Percentiles rank a stretch among this genome's conserved stretches.
phyloP scores from a whole-genome alignment of 768 basidiomycete genomes.

The Exidia glandulosa region DNA sequence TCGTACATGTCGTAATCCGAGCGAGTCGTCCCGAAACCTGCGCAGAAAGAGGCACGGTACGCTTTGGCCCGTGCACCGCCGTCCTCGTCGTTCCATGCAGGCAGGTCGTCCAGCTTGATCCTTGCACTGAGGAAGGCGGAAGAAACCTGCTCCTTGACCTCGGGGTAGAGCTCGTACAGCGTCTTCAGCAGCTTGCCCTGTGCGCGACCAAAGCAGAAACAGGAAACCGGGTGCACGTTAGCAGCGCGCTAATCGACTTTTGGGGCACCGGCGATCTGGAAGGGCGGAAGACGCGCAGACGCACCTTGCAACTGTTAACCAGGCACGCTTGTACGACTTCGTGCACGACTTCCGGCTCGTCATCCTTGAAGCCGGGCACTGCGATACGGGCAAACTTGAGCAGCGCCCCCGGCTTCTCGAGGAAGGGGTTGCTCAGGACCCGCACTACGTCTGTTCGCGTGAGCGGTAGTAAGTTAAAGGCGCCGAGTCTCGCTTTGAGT shows the following conservation, averaged over 20 bases:
- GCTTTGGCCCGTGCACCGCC: slow-evolving; percentile 19
- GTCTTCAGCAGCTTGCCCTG: slow-evolving; percentile 58
- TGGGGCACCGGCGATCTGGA: neutral
- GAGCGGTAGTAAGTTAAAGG: slow-evolving; percentile 43
- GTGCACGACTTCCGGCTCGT: slow-evolving; percentile 34
- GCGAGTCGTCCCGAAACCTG: neutral
- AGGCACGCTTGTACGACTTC: slow-evolving; percentile 53
- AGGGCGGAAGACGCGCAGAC: neutral
- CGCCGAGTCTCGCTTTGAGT: slow-evolving; percentile 35
- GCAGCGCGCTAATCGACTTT: too few species aligned
- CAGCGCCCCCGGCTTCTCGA: slow-evolving; percentile 43
- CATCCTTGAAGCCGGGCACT: slow-evolving; percentile 32
- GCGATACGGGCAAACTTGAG: slow-evolving; percentile 37
- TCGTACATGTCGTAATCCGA: neutral
- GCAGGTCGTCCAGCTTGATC: slow-evolving; percentile 44
- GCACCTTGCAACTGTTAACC: slow-evolving; percentile 43
- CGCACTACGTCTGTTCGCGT: slow-evolving; percentile 48
- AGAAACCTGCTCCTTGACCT: slow-evolving; percentile 39
- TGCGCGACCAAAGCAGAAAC: neutral
- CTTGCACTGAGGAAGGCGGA: slow-evolving; percentile 3
- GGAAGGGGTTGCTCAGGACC: slow-evolving; percentile 58
- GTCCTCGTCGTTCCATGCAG: slow-evolving; percentile 38
- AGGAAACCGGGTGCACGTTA: neutral
- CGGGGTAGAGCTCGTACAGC: slow-evolving; percentile 37
- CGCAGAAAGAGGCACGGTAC: neutral